Conservation (phyloP, 805 yeast genomes). For the Starmerella stellata region DNA sequence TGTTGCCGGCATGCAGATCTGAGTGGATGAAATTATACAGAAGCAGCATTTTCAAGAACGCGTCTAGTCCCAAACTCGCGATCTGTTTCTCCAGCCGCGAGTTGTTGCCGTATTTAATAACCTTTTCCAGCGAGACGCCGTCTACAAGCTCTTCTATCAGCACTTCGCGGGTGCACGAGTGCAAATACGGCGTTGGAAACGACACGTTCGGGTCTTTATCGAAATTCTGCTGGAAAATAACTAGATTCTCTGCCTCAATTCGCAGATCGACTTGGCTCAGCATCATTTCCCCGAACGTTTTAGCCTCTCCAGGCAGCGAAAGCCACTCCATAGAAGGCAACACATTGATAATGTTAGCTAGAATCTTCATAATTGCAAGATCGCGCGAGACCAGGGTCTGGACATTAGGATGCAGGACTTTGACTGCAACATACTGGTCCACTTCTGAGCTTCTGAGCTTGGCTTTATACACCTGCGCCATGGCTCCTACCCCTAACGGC, state of each 20-base stretch:
- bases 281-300: conserved; percentile 74
- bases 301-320: conserved; percentile 84
- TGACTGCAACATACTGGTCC: conserved; percentile 53
- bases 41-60: conserved; percentile 82
- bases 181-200: conserved; percentile 62
- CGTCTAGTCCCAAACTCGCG: conserved; percentile 71
- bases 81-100: conserved; percentile 31
- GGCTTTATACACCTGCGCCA: conserved; percentile 85
- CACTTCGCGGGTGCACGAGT: conserved; percentile 48
- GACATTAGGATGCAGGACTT: conserved; percentile 81
- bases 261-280: conserved; percentile 71
- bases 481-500: conserved; percentile 95
- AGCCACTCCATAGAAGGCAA: conserved; percentile 97
- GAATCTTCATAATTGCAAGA: conserved; percentile 60
- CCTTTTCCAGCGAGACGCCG: conserved; percentile 64
- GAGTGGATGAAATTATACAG: conserved; percentile 90
- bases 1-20: conserved; percentile 93
- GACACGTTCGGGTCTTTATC: conserved; percentile 37
- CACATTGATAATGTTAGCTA: conserved; percentile 49
- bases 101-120: conserved; percentile 29
- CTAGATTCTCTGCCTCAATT: conserved; percentile 70
- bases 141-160: conserved; percentile 70
- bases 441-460: conserved; percentile 28
- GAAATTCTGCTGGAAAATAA: conserved; percentile 55
- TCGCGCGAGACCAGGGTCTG: conserved; percentile 58